A percentile compares a stretch with the other conserved stretches of the same genome.
These are phyloP conservation scores for Luzula sylvatica DNA, from an alignment of 176 grass and related monocot genomes.

Conservation along the genomic window DNA sequence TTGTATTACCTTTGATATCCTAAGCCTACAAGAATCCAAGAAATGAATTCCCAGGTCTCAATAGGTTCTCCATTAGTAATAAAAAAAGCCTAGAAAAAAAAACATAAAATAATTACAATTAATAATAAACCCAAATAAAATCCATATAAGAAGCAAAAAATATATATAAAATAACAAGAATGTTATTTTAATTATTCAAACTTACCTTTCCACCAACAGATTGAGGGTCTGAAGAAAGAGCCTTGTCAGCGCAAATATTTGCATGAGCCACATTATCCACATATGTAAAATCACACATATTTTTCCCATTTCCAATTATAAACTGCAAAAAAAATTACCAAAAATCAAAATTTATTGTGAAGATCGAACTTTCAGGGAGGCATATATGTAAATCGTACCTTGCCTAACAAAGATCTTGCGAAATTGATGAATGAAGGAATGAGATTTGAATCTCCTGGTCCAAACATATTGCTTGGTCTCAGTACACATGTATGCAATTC, in stretches of 20 bases:
- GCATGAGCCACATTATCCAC: constrained; percentile 17
- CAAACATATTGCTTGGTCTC: constrained; percentile 76
- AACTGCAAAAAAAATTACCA: constrained; percentile 11
- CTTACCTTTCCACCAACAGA: constrained; percentile 22
- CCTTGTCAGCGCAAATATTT: constrained; percentile 7
- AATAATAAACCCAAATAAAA: neutral
- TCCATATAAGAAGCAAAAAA: constrained; percentile 1
- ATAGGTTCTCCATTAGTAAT: constrained; percentile 68
- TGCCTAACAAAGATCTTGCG: constrained; percentile 41
- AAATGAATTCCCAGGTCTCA: constrained; percentile 85
- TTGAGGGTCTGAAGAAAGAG: constrained; percentile 12
- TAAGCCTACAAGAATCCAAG: constrained; percentile 63
- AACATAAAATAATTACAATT: constrained; percentile 5
- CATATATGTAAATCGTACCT: constrained; percentile 36
- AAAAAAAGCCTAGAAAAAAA: constrained; percentile 62
- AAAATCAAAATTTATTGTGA: no score
- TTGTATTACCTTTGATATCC: constrained; percentile 63
- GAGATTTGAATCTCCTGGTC: constrained; percentile 53
- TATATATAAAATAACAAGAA: neutral
- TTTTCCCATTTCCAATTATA: constrained; percentile 19
- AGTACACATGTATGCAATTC: constrained; percentile 63
- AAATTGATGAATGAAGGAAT: constrained; percentile 42
- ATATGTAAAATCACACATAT: constrained; percentile 17
- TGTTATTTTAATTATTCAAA: constrained; percentile 7
- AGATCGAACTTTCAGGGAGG: no score